A percentile compares a stretch with the other conserved stretches of the same genome.
These are phyloP conservation scores for Candida golubevii DNA, from an alignment of 805 yeast genomes.

Conservation along the genomic window DNA sequence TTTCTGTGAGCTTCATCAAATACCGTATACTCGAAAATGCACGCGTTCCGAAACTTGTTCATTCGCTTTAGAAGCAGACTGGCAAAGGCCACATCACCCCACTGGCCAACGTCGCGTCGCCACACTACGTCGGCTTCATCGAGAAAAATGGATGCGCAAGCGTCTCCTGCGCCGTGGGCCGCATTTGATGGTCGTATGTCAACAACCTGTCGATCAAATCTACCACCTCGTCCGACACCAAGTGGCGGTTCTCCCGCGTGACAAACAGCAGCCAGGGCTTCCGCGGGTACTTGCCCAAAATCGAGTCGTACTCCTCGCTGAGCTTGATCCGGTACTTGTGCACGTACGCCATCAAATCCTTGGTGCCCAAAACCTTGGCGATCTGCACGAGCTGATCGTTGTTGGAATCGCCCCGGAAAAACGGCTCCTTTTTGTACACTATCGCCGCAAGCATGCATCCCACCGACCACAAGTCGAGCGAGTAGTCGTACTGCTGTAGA, in stretches of 20 bases:
- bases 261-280: constrained; percentile 85
- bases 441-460: constrained; percentile 93
- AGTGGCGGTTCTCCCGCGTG: constrained; percentile 61
- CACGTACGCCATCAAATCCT: constrained; percentile 65
- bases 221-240: constrained; percentile 63
- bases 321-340: constrained; percentile 66
- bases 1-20: no score
- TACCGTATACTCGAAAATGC: no score
- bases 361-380: constrained; percentile 83
- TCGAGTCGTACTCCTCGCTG: constrained; percentile 71
- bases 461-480: constrained; percentile 89
- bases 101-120: no score
- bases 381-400: constrained; percentile 89
- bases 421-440: constrained; percentile 85
- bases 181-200: constrained; percentile 82
- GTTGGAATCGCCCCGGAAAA: constrained; percentile 87
- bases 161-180: constrained; percentile 86
- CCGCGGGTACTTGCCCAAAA: constrained; percentile 63
- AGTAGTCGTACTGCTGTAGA: constrained; percentile 83
- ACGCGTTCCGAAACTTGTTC: no score
- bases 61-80: no score
- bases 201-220: constrained; percentile 78
- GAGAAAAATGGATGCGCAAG: constrained; percentile 57
- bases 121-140: constrained; percentile 1
- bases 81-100: no score